Base-by-base conservation (phyloP, 768 basidiomycete genomes). In the Naganishia friedmannii region DNA sequence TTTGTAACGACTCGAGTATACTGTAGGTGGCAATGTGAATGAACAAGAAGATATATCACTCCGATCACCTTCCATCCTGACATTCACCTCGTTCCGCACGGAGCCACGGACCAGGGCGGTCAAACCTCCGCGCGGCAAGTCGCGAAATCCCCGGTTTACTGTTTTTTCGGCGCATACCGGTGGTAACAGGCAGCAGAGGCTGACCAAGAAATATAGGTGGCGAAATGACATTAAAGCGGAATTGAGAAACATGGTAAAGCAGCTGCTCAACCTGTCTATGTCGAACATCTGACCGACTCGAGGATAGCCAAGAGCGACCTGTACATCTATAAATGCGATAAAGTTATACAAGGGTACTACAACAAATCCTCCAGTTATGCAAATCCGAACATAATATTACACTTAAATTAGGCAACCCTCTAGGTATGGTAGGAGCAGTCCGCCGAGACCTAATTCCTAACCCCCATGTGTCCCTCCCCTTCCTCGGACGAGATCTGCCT, bases 401-500 rank as follows among this genome's bases (percentile, higher is more conserved):
- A 37, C 31, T 17, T 42, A 13, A 12, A 12, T 37, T 42, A n/a
- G n/a, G 42, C 15, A 17, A 42, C 42, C 42, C 42, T 42, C 15
- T 42, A 13, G 42, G 42, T 42, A 42, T 42, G 15, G 9, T 21
- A 21, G 19, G 23, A 28, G 5, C 6, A 32, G 32, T 56, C 54
- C 4, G 6, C 28, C 29, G 15, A 15, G 34, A 39, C 42, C 60
- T 63, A 63, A 13, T 45, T 19, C n/a, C 39, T 42, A 28, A 34
- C 39, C 2, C 31, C 31, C 57, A 58, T 58, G 23, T 58, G 60
- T 15, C 60, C 26, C 26, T 63, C 39, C 6, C 60, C 60, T 29
- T 63, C 60, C 26, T 63, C 60, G 7, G 60, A 63, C 1, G 60
- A 63, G 9, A 29, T 10, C 39, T 63, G 60, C 28, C 60, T 42